These are phyloP conservation scores for Trichoderma arundinaceum DNA, from an alignment of 2,329 filamentous ascomycete genomes.

Conservation along the genomic window DNA sequence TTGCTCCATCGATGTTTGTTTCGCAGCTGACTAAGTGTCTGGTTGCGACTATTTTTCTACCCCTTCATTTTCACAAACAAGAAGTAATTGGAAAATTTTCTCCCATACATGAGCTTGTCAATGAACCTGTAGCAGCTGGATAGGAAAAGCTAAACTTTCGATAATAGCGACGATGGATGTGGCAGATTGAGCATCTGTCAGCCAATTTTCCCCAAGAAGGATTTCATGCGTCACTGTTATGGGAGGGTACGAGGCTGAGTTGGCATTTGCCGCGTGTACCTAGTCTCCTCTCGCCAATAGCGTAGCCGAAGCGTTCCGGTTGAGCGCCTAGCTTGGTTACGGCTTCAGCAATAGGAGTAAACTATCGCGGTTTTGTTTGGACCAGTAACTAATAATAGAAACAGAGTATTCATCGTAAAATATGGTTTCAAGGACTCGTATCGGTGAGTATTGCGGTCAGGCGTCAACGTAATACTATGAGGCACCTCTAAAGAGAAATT, in stretches of 20 bases:
- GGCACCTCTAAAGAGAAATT: no score
- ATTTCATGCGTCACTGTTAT: neutral
- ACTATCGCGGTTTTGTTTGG: neutral
- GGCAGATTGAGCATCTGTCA: neutral
- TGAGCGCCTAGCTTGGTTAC: neutral
- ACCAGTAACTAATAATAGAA: constrained; percentile 13
- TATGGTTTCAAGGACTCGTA: neutral
- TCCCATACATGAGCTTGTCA: neutral
- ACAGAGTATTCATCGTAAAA: neutral
- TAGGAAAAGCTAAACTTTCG: neutral
- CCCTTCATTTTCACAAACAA: no score
- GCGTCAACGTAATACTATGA: no score
- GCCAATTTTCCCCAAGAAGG: neutral
- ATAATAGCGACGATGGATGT: neutral
- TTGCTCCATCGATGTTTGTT: no score
- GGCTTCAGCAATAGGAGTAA: neutral
- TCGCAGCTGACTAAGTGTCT: no score
- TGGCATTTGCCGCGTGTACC: constrained; percentile 23
- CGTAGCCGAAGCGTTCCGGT: neutral
- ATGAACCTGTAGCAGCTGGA: neutral
- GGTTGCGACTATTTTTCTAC: no score
- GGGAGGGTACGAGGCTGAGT: constrained; percentile 8
- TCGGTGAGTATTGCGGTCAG: neutral
- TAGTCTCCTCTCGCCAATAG: constrained; percentile 6
- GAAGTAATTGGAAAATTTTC: no score